A percentile compares a stretch with the other conserved stretches of the same genome.
phyloP scores from a whole-genome alignment of 2,329 filamentous ascomycete genomes.

The Claviceps purpurea region DNA sequence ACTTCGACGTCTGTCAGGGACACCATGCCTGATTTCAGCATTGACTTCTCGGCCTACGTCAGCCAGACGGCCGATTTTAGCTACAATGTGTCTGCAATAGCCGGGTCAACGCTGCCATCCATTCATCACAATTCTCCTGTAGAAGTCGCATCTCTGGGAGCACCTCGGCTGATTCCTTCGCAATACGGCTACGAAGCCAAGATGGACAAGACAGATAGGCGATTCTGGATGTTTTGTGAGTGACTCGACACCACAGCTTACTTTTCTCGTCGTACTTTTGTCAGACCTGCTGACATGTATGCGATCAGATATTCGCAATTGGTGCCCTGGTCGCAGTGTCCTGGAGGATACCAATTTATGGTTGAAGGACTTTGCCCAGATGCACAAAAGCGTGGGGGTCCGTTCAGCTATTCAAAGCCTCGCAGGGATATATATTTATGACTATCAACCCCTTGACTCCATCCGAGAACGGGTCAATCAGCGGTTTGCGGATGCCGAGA shows the following conservation, averaged over 20 bases:
- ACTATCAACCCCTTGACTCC: constrained; percentile 21
- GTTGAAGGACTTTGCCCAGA: constrained; percentile 26
- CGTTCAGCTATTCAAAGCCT: constrained; percentile 25
- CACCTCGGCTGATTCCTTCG: constrained; percentile 11
- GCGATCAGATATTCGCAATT: constrained; percentile 22
- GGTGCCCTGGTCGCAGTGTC: constrained; percentile 27
- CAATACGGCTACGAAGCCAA: constrained; percentile 19
- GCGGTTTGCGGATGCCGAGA: constrained; percentile 18
- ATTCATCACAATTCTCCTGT: neutral
- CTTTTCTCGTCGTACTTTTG: neutral
- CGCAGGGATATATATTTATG: constrained; percentile 27
- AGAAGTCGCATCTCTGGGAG: constrained; percentile 4
- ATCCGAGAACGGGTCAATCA: constrained; percentile 21
- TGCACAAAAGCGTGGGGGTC: constrained; percentile 22
- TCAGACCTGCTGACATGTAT: neutral
- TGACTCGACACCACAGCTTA: neutral
- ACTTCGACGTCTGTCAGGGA: neutral
- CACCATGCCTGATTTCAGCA: neutral
- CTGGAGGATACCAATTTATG: constrained; percentile 25
- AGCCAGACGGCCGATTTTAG: neutral
- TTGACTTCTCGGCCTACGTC: neutral
- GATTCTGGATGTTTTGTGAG: constrained; percentile 24
- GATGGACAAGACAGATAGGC: constrained; percentile 21
- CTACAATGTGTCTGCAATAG: neutral
- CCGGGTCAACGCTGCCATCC: neutral